These are phyloP conservation scores for Setaria italica DNA, from an alignment of 202 grass and related monocot genomes.

Conservation along the genomic window DNA sequence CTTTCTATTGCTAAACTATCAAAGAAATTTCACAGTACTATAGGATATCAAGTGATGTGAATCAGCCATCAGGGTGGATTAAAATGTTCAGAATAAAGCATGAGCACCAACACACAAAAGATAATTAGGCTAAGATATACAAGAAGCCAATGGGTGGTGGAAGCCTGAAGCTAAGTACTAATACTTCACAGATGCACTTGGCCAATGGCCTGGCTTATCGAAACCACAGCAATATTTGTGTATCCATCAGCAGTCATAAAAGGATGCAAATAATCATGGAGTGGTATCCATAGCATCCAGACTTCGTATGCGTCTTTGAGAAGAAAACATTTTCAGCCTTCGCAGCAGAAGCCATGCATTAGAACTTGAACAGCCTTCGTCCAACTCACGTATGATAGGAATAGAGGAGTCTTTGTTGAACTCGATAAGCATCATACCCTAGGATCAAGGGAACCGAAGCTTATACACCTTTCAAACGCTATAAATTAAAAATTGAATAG, in stretches of 20 bases:
- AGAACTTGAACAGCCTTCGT: slow-evolving; percentile 63
- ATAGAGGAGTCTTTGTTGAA: slow-evolving; percentile 63
- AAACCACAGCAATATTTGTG: background rate
- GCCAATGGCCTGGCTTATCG: slow-evolving; percentile 20
- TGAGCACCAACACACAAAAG: background rate
- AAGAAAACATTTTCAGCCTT: slow-evolving; percentile 64
- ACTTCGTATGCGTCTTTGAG: slow-evolving; percentile 11
- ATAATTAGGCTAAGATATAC: background rate
- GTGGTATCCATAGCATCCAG: slow-evolving; percentile 65
- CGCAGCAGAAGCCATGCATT: slow-evolving; percentile 70
- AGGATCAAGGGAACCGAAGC: slow-evolving; percentile 24
- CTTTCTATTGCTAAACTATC: background rate
- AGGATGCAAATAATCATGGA: slow-evolving; percentile 40
- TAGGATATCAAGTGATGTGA: background rate
- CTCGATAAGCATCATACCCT: slow-evolving; percentile 90
- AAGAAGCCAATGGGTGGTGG: background rate
- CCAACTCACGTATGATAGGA: slow-evolving; percentile 73
- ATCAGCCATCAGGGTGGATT: background rate
- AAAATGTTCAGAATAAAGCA: background rate
- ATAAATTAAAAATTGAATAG: slow-evolving; percentile 17
- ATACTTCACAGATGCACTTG: slow-evolving; percentile 7
- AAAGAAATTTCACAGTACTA: background rate
- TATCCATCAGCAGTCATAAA: background rate
- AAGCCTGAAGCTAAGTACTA: slow-evolving; percentile 18
- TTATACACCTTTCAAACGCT: slow-evolving; percentile 36